Percentiles rank a stretch among this genome's conserved stretches.
These are phyloP conservation scores for Pseudophaeomoniella oleicola DNA, from an alignment of 2,329 filamentous ascomycete species.

Conservation along the genomic window DNA sequence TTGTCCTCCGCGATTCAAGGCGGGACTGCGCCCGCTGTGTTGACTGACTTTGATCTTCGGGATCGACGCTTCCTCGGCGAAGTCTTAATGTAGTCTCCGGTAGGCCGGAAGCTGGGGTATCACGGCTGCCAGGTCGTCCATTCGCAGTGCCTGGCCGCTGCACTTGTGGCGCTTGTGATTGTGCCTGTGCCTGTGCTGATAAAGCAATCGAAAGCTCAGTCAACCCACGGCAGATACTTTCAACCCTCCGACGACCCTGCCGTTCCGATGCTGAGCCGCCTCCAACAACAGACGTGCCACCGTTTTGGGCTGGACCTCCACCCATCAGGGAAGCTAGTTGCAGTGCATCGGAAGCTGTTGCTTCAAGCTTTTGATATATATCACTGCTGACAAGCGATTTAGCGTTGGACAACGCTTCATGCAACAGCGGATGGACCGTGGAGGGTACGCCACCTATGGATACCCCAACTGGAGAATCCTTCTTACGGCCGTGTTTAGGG, in stretches of 20 bases:
- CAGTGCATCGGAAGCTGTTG: slow-evolving; percentile 68
- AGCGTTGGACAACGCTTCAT: slow-evolving; percentile 66
- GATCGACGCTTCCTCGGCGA: slow-evolving; percentile 23
- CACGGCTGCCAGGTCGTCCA: slow-evolving; percentile 17
- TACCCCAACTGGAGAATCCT: slow-evolving; percentile 27
- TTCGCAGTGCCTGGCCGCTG: slow-evolving; percentile 4
- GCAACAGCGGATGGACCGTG: slow-evolving; percentile 57
- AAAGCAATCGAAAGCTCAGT: slow-evolving; percentile 85
- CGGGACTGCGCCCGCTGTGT: slow-evolving; percentile 16
- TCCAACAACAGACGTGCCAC: slow-evolving; percentile 20
- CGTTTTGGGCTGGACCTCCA: slow-evolving; percentile 47
- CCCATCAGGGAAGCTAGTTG: slow-evolving; percentile 66
- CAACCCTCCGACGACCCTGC: slow-evolving; percentile 75
- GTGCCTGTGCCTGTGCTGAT: slow-evolving; percentile 37
- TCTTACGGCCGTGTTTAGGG: slow-evolving; percentile 54
- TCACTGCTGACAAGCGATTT: slow-evolving; percentile 54
- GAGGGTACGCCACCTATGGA: slow-evolving; percentile 24
- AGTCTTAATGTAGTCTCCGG: background rate
- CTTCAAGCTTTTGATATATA: slow-evolving; percentile 66
- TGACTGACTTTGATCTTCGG: slow-evolving; percentile 15
- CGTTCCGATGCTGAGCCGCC: slow-evolving; percentile 48
- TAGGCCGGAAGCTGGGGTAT: slow-evolving; percentile 7
- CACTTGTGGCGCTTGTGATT: slow-evolving; percentile 3
- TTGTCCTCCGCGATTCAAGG: slow-evolving; percentile 26
- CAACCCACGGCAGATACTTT: slow-evolving; percentile 80